Conservation (phyloP, 2,329 filamentous ascomycete genomes). For the Raffaelea ambrosiae region DNA sequence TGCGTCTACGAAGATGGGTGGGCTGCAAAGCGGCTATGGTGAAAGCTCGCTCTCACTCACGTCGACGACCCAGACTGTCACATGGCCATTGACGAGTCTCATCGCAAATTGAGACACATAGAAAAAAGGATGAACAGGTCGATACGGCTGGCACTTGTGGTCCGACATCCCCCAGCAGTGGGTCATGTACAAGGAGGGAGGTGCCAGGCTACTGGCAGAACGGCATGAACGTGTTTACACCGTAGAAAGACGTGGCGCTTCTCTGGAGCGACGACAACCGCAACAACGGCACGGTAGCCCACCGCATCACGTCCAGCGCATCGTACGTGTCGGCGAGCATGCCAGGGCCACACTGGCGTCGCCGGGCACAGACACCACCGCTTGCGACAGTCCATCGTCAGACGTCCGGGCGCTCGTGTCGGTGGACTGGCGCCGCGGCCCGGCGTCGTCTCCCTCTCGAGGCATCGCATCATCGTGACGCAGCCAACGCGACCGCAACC, state of each 20-base stretch:
- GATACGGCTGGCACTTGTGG: too few species aligned
- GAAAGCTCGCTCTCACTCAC: too few species aligned
- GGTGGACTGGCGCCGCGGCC: conserved; percentile 31
- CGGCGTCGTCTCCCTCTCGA: conserved; percentile 18
- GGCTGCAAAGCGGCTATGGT: too few species aligned
- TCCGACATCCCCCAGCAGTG: conserved; percentile 45
- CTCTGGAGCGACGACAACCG: conserved; percentile 58
- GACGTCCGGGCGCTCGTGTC: conserved; percentile 29
- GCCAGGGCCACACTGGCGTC: conserved; percentile 22
- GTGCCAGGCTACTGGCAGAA: conserved; percentile 50
- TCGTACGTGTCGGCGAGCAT: conserved; percentile 27
- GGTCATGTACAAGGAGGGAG: conserved; percentile 44
- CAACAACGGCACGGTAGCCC: conserved; percentile 28
- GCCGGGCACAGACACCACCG: background rate
- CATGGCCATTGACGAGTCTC: too few species aligned
- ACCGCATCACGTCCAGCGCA: conserved; percentile 27
- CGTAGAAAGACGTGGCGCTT: conserved; percentile 35
- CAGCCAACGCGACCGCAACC: conserved; percentile 6
- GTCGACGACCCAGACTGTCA: too few species aligned
- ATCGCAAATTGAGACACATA: too few species aligned
- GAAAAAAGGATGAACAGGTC: too few species aligned
- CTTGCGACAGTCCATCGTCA: background rate
- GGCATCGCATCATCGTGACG: conserved; percentile 16
- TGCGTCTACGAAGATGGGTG: too few species aligned
- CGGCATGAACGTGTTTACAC: conserved; percentile 49